Evolutionary conservation across 2,329 filamentous ascomycete species (phyloP).

Genomic region (Xenosphaeropsis pyriputrescens): DNA sequence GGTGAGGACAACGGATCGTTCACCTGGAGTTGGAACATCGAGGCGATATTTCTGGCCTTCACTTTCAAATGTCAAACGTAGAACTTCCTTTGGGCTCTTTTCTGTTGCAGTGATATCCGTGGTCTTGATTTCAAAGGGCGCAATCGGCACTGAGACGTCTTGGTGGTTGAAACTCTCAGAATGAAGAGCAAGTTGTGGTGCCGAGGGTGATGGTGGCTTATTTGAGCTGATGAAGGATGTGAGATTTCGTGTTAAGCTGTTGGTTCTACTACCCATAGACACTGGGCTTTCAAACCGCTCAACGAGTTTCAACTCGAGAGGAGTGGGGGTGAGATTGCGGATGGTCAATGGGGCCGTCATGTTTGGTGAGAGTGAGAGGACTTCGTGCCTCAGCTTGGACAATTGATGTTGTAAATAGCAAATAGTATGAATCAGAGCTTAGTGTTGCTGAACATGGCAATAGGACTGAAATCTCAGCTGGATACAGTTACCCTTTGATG

Average conservation of each 20-base stretch:
- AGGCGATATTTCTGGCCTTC: slow-evolving; percentile 53
- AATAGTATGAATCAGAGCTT: too few species aligned
- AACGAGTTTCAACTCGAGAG: slow-evolving; percentile 57
- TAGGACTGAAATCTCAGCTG: too few species aligned
- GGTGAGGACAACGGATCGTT: slow-evolving; percentile 44
- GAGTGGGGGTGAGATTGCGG: slow-evolving; percentile 65
- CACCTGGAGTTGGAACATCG: slow-evolving; percentile 50
- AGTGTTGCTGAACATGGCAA: too few species aligned
- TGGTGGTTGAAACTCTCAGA: slow-evolving; percentile 45
- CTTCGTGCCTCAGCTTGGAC: background rate
- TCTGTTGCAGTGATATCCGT: slow-evolving; percentile 49
- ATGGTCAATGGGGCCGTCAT: slow-evolving; percentile 39
- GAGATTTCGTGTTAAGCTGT: slow-evolving; percentile 29
- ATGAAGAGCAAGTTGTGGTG: slow-evolving; percentile 27
- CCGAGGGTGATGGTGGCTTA: slow-evolving; percentile 23
- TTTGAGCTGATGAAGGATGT: slow-evolving; percentile 21
- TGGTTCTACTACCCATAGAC: slow-evolving; percentile 15
- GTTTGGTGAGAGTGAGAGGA: background rate
- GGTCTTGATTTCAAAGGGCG: slow-evolving; percentile 50
- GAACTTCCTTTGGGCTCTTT: slow-evolving; percentile 41
- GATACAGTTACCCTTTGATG: too few species aligned
- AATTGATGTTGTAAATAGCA: background rate
- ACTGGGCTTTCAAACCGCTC: slow-evolving; percentile 53
- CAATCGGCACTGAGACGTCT: slow-evolving; percentile 47
- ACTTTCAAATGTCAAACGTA: slow-evolving; percentile 62